Evolutionary conservation across 2,329 filamentous ascomycete species (phyloP).

Genomic region (Trichoderma atrobrunneum): DNA sequence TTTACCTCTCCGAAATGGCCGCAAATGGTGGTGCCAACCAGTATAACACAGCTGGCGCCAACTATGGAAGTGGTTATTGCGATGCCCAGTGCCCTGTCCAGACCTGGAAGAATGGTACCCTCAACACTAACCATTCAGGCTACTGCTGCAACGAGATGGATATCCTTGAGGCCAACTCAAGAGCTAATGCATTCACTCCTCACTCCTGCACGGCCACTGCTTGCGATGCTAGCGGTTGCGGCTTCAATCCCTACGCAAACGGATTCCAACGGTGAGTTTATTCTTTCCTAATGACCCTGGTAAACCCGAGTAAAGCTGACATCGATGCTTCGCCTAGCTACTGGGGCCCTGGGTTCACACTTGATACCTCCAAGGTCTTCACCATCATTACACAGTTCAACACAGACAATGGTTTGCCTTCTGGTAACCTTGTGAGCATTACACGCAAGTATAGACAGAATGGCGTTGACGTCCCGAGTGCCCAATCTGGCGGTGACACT

Average conservation of each 20-base stretch:
- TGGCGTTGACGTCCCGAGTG: conserved; percentile 26
- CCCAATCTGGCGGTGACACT: conserved; percentile 32
- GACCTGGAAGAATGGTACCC: conserved; percentile 50
- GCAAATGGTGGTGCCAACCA: conserved; percentile 57
- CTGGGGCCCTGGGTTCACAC: conserved; percentile 33
- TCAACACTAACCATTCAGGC: conserved; percentile 32
- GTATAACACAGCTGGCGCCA: conserved; percentile 55
- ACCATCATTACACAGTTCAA: conserved; percentile 53
- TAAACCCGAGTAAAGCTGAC: background rate
- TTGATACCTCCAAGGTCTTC: conserved; percentile 39
- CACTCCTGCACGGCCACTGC: conserved; percentile 45
- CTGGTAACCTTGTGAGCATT: conserved; percentile 47
- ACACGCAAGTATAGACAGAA: conserved; percentile 45
- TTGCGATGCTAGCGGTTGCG: conserved; percentile 46
- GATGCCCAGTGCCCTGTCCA: conserved; percentile 56
- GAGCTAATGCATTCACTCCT: conserved; percentile 44
- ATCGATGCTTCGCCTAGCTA: conserved; percentile 19
- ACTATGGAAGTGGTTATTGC: conserved; percentile 63
- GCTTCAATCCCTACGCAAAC: conserved; percentile 42
- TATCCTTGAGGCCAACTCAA: conserved; percentile 54
- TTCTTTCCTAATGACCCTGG: background rate
- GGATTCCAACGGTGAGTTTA: conserved; percentile 22
- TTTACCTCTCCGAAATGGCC: conserved; percentile 58
- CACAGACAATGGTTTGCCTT: conserved; percentile 27
- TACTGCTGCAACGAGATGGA: conserved; percentile 56